phyloP scores from a whole-genome alignment of 306 rosid genomes.

The Phaseolus lunatus region DNA sequence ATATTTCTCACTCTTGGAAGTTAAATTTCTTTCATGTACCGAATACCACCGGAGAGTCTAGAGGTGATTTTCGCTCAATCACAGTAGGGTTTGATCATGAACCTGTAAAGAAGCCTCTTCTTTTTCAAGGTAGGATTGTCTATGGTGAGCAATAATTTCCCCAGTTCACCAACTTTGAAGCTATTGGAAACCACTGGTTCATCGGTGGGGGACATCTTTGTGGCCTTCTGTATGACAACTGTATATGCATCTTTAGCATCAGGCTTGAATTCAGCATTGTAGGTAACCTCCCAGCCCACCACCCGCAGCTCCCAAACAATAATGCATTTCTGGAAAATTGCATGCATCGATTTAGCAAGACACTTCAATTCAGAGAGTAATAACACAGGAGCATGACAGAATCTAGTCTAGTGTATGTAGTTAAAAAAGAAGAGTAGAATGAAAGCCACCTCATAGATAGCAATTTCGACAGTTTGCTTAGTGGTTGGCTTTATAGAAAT shows the following conservation, averaged over 20 bases:
- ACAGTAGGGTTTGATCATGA: conserved; percentile 72
- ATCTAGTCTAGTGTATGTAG: background rate
- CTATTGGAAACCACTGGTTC: conserved; percentile 76
- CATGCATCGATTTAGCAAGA: background rate
- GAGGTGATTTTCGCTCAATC: conserved; percentile 50
- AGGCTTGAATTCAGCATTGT: conserved; percentile 86
- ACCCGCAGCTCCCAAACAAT: conserved; percentile 97
- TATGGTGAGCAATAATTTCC: conserved; percentile 75
- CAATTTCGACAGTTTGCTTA: conserved; percentile 92
- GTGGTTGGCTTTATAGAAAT: conserved; percentile 77
- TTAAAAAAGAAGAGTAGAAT: conserved; percentile 20
- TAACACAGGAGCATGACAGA: background rate
- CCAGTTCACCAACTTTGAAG: conserved; percentile 84
- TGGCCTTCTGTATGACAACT: conserved; percentile 74
- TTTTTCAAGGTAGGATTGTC: conserved; percentile 83
- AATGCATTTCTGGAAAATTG: conserved; percentile 75
- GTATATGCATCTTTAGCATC: conserved; percentile 66
- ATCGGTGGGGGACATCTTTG: conserved; percentile 72
- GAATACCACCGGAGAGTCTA: conserved; percentile 21
- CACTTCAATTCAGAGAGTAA: background rate
- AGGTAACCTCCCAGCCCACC: conserved; percentile 96
- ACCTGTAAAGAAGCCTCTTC: conserved; percentile 95
- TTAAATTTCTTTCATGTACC: conserved; percentile 28
- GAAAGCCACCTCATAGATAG: conserved; percentile 77
- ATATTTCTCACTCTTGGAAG: conserved; percentile 46